A percentile compares a stretch with the other conserved stretches of the same genome.
phyloP scores from a whole-genome alignment of 2,329 filamentous ascomycete species.

The Colletotrichum gloeosporioides region DNA sequence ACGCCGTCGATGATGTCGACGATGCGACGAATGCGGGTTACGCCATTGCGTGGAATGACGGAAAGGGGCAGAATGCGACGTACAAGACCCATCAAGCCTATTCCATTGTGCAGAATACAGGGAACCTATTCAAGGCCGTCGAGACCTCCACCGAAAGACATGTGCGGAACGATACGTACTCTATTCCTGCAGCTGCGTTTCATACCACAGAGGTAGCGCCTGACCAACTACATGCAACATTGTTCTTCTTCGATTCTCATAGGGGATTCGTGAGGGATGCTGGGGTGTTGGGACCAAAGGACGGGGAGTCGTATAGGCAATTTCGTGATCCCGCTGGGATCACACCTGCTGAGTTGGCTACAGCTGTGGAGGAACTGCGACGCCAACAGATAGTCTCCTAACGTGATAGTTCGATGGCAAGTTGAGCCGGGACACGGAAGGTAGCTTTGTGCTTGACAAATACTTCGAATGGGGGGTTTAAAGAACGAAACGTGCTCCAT shows the following conservation, averaged over 20 bases:
- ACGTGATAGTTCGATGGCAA: background rate
- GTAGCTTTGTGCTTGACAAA: no score
- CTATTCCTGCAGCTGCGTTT: slow-evolving; percentile 31
- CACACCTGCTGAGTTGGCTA: slow-evolving; percentile 24
- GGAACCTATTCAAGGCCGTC: slow-evolving; percentile 23
- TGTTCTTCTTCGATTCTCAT: slow-evolving; percentile 40
- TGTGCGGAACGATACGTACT: slow-evolving; percentile 28
- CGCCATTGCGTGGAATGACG: slow-evolving; percentile 30
- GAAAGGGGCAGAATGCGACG: slow-evolving; percentile 13
- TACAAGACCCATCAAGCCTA: slow-evolving; percentile 30
- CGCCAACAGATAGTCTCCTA: background rate
- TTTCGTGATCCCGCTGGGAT: slow-evolving; percentile 25
- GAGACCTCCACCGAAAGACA: slow-evolving; percentile 13
- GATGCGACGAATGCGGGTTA: slow-evolving; percentile 35
- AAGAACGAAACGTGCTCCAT: no score
- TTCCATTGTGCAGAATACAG: slow-evolving; percentile 31
- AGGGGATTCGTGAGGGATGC: slow-evolving; percentile 35
- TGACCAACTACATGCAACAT: slow-evolving; percentile 34
- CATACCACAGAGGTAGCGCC: slow-evolving; percentile 33
- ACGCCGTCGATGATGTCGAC: slow-evolving; percentile 8
- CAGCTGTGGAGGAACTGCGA: slow-evolving; percentile 19
- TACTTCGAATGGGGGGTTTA: no score
- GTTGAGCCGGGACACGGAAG: no score
- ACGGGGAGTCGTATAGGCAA: slow-evolving; percentile 25
- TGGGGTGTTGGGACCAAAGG: slow-evolving; percentile 34